Percentiles rank a stretch among this genome's conserved stretches.
Evolutionary conservation across 495 filamentous ascomycete genomes (phyloP).

Genomic region (Cudoniella acicularis): DNA sequence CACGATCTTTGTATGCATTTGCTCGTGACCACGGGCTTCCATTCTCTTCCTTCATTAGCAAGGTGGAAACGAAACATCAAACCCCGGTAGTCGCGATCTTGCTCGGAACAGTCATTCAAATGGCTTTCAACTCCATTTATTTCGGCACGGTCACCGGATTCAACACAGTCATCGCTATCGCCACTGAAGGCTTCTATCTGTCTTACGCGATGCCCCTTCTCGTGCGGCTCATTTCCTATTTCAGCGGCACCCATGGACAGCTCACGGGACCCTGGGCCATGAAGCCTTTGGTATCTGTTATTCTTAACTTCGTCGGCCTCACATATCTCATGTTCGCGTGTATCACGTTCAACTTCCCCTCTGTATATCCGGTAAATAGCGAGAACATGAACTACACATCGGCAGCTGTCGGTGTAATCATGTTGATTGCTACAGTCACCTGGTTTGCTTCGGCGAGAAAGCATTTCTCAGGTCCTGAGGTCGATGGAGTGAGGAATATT

Average conservation of each 20-base stretch:
- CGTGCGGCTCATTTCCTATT: slow-evolving; percentile 46
- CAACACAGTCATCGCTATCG: slow-evolving; percentile 52
- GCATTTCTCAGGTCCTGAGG: slow-evolving; percentile 46
- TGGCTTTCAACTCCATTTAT: slow-evolving; percentile 53
- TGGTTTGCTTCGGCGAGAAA: slow-evolving; percentile 51
- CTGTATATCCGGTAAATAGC: slow-evolving; percentile 41
- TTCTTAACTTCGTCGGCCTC: slow-evolving; percentile 46
- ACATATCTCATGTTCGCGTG: slow-evolving; percentile 50
- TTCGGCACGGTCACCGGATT: slow-evolving; percentile 56
- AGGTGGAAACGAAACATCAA: slow-evolving; percentile 26
- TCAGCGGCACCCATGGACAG: slow-evolving; percentile 35
- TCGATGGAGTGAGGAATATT: too few relatives aligned
- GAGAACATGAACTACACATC: slow-evolving; percentile 59
- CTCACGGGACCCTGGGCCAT: slow-evolving; percentile 36
- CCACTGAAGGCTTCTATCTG: slow-evolving; percentile 56
- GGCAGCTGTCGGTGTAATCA: slow-evolving; percentile 53
- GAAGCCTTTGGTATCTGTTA: slow-evolving; percentile 16
- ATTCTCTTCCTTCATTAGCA: slow-evolving; percentile 45
- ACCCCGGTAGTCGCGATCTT: slow-evolving; percentile 56
- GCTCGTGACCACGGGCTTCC: slow-evolving; percentile 56
- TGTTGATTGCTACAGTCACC: slow-evolving; percentile 44
- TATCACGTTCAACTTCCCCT: slow-evolving; percentile 58
- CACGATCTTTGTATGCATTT: slow-evolving; percentile 54
- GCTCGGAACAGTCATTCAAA: slow-evolving; percentile 45
- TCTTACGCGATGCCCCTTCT: slow-evolving; percentile 56